These are phyloP conservation scores for Cynanchum wilfordii DNA, from an alignment of 257 asterid genomes.

Conservation along the genomic window DNA sequence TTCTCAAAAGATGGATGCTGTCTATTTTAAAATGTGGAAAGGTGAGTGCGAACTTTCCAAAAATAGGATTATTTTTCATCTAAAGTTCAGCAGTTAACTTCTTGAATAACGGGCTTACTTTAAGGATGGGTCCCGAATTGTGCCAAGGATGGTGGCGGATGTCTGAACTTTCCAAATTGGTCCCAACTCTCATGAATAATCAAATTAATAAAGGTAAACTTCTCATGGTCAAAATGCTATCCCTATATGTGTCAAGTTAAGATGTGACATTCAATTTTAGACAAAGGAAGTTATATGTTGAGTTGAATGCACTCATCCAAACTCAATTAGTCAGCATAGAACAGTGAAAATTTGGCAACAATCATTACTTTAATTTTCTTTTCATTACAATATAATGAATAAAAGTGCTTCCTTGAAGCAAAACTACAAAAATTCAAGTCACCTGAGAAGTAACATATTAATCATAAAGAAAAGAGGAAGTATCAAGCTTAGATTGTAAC, in stretches of 20 bases:
- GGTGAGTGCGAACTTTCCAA: background rate
- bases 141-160: no score
- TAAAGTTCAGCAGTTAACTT: background rate
- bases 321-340: background rate
- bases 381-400: background rate
- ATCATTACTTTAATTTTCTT: background rate
- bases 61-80: background rate
- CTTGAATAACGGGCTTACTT: background rate
- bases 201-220: background rate
- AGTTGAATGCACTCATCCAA: background rate
- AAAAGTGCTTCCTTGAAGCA: background rate
- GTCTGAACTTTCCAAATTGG: background rate
- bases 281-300: background rate
- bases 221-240: background rate
- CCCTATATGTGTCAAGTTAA: no score
- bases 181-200: background rate
- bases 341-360: background rate
- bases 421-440: background rate
- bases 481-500: slow-evolving; percentile 4
- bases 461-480: background rate
- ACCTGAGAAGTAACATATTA: background rate
- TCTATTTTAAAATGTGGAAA: no score
- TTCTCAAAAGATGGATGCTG: no score
- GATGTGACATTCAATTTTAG: background rate
- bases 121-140: background rate